These are phyloP conservation scores for Pythium biforme DNA, from an alignment of 352 stramenopile species.

Conservation along the genomic window DNA sequence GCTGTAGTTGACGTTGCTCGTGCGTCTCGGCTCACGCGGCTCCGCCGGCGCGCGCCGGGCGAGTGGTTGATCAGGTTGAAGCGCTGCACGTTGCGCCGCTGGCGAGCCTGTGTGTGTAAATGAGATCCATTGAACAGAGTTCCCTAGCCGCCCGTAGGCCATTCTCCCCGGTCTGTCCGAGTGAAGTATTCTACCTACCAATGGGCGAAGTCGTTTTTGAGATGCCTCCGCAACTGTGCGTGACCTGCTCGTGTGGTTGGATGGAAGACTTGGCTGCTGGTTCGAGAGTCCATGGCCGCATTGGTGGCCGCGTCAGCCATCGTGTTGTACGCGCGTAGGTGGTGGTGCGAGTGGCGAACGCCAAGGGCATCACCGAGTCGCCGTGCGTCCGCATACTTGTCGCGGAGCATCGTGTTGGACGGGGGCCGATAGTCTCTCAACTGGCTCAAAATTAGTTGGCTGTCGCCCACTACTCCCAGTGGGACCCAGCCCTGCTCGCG, in stretches of 20 bases:
- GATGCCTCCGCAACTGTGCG: not conserved
- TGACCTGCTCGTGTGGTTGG: not conserved
- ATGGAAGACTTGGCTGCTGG: conserved; percentile 6
- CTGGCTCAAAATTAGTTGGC: not conserved
- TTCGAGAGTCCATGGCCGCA: not conserved
- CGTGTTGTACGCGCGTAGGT: not conserved
- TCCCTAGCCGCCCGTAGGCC: not conserved
- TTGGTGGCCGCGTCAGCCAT: conserved; percentile 1
- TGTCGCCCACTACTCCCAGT: conserved; percentile 6
- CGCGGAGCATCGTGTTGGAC: not conserved
- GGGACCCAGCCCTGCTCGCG: not conserved
- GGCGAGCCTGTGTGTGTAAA: conserved; percentile 39
- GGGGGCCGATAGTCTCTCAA: not conserved
- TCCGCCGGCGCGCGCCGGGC: conserved; percentile 30
- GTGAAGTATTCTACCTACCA: not conserved
- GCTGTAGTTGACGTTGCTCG: conserved; percentile 46
- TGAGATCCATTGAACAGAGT: not conserved
- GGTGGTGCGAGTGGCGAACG: not conserved
- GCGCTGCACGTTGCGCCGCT: conserved; percentile 56
- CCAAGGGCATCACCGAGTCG: not conserved
- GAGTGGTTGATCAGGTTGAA: conserved; percentile 72
- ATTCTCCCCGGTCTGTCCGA: not conserved
- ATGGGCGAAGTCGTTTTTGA: not conserved
- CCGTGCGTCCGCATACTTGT: not conserved
- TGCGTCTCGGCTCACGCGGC: conserved; percentile 31